Evolutionary conservation across 2,329 filamentous ascomycete genomes (phyloP), one percentile per base, ranked within the genome.

Genomic region (Aspergillus sp.): DNA sequence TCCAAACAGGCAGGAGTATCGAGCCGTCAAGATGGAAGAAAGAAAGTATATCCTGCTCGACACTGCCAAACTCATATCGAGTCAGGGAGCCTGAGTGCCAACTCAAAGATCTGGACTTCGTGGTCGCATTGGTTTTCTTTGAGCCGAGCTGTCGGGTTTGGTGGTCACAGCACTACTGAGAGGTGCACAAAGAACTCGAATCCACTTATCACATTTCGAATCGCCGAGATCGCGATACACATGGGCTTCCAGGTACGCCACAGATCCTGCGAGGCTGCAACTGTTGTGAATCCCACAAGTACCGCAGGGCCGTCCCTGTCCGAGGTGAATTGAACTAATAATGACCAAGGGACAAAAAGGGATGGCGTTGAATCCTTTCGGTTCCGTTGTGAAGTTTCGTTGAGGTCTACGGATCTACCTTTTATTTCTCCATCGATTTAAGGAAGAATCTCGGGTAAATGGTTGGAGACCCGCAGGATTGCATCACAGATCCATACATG

Each of bases 191-290:
- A 54, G 51, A 54, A 45, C 27, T 47, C 31, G 33, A 54, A 45
- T 31, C 51, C 51, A 54, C 51, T 54, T 33, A 40, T 54, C 51
- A 54, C 51, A 54, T 47, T 44, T 47, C 35, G 35, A 47, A 40
- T 40, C 44, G 44, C 52, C 21, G 33, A 48, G 21, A 47, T 54
- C 51, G n/a, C n/a, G 21, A 48, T 40, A 15, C n/a, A n/a, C 40
- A 41, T 17, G 31, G 17, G 8, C 31, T 12, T 47, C 9, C 19
- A 46, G 46, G 44, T 9, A 15, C 51, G 41, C 31, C 43, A 53
- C 31, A 37, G 21, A 53, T 46, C 31, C 52, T 43, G 43, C 52
- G 21, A 31, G 39, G 12, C 24, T 37, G 35, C 9, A 14, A 37
- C 35, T 37, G 15, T 12, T 31, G 19, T 19, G 35, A 19, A 35